Evolutionary conservation across 495 filamentous ascomycete species (phyloP), one percentile per base, ranked within the genome.

Genomic region (Schizothecium vesticola): DNA sequence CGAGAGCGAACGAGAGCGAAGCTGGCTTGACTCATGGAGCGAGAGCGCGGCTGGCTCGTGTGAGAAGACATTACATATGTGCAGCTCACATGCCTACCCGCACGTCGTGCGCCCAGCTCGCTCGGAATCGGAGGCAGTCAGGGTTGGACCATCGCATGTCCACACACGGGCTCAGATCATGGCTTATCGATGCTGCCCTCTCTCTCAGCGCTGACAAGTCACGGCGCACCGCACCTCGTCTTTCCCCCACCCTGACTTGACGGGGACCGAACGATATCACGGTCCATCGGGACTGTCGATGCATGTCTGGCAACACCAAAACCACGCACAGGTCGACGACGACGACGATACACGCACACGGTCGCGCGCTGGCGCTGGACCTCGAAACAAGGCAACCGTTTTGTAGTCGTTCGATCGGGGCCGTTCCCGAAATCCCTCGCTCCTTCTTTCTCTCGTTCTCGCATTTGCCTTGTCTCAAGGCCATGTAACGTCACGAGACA

Each of bases 81-180:
- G 58, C 58, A 28, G 58, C 58, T 28, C 26, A 59, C 58, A 24
- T 59, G 24, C 58, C 58, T 59, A 59, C 58, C 58, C 58, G 58
- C 26, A 59, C 58, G 58, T n/a, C 23, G 58, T 59, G 58, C 58
- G 57, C 64, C 25, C 62, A 60, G 56, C 56, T 29, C 56, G 56
- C 7, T 63, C 29, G 64, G 64, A 63, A 31, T 57, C 62, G 56
- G 57, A 66, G 28, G 43, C 43, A 51, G 43, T 51, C 58, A 59
- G 58, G 58, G 58, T 59, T 59, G 58, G 26, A 59, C 58, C 58
- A 51, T 51, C 43, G 43, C 58, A 13, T 26, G 58, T 59, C 23
- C 12, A 59, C 58, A 25, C 23, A 19, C 56, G 9, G 43, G 43
- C 43, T n/a, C 58, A 59, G 58, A 59, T 59, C 25, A 59, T 25